phyloP scores from a whole-genome alignment of 805 yeast species.

The Alloascoidea hylecoeti region DNA sequence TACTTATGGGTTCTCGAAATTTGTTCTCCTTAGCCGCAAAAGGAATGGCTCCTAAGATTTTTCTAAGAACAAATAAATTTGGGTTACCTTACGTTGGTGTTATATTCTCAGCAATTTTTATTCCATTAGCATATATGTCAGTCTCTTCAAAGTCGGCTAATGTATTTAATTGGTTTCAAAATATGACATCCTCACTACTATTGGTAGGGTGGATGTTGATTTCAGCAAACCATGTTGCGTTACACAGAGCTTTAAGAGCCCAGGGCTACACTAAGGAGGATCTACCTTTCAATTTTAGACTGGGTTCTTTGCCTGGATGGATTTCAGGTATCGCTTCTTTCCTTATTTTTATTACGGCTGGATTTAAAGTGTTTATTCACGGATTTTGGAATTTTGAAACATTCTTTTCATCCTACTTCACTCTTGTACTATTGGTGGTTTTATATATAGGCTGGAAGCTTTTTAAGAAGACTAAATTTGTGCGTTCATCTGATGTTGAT shows the following conservation, averaged over 20 bases:
- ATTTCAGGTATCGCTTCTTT: constrained; percentile 30
- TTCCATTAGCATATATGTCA: constrained; percentile 52
- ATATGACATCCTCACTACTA: constrained; percentile 57
- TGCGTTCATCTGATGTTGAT: constrained; percentile 34
- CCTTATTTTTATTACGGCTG: constrained; percentile 44
- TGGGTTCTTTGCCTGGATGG: constrained; percentile 44
- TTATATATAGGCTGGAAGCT: constrained; percentile 38
- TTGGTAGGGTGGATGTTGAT: constrained; percentile 45
- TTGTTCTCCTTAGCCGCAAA: constrained; percentile 56
- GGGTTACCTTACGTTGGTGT: constrained; percentile 64
- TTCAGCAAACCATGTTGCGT: constrained; percentile 42
- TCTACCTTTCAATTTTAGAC: constrained; percentile 38
- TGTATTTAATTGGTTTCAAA: constrained; percentile 61
- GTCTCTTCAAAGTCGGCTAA: constrained; percentile 40
- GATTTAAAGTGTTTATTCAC: constrained; percentile 56
- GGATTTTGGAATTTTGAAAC: constrained; percentile 47
- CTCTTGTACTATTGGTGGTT: constrained; percentile 42
- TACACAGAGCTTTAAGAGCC: constrained; percentile 40
- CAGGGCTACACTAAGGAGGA: constrained; percentile 33
- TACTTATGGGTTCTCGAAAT: constrained; percentile 54
- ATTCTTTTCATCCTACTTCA: constrained; percentile 58
- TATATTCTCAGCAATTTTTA: constrained; percentile 34
- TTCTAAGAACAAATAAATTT: constrained; percentile 33
- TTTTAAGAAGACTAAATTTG: constrained; percentile 30
- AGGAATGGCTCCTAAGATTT: constrained; percentile 62